These are phyloP conservation scores for Polyporus arcularius DNA, from an alignment of 768 basidiomycete species.

Conservation along the genomic window DNA sequence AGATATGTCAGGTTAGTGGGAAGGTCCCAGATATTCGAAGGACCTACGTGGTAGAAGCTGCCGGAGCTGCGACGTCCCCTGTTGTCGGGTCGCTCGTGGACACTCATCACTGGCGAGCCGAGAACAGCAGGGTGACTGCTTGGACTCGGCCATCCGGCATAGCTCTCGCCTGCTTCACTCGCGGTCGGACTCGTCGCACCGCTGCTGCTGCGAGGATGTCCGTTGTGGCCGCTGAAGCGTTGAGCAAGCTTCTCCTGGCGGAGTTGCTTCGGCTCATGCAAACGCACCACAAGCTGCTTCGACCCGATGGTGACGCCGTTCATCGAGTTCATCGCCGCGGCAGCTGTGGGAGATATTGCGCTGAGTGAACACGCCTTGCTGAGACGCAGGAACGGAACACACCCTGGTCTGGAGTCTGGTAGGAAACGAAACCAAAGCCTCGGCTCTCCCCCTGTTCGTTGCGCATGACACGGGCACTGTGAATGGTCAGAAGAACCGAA, in stretches of 20 bases:
- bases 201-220: slow-evolving; percentile 77
- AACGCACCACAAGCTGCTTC: slow-evolving; percentile 81
- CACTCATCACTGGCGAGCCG: slow-evolving; percentile 54
- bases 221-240: slow-evolving; percentile 73
- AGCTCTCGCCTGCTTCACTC: slow-evolving; percentile 80
- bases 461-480: slow-evolving; percentile 91
- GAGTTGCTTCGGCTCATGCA: slow-evolving; percentile 92
- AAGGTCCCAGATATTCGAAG: not conserved
- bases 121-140: slow-evolving; percentile 53
- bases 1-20: not conserved
- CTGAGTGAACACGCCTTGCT: not conserved
- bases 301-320: slow-evolving; percentile 71
- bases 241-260: slow-evolving; percentile 87
- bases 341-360: slow-evolving; percentile 43
- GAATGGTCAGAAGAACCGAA: not conserved
- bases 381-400: not conserved
- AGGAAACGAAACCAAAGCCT: slow-evolving; percentile 92
- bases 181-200: slow-evolving; percentile 85
- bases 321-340: slow-evolving; percentile 77
- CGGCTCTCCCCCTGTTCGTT: slow-evolving; percentile 80
- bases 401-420: slow-evolving; percentile 84
- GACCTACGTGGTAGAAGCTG: slow-evolving; percentile 79
- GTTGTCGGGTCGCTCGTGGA: slow-evolving; percentile 55
- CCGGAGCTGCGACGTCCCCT: slow-evolving; percentile 78
- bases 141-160: slow-evolving; percentile 74